phyloP scores from a whole-genome alignment of 257 asterid species.

The Salvia hispanica region DNA sequence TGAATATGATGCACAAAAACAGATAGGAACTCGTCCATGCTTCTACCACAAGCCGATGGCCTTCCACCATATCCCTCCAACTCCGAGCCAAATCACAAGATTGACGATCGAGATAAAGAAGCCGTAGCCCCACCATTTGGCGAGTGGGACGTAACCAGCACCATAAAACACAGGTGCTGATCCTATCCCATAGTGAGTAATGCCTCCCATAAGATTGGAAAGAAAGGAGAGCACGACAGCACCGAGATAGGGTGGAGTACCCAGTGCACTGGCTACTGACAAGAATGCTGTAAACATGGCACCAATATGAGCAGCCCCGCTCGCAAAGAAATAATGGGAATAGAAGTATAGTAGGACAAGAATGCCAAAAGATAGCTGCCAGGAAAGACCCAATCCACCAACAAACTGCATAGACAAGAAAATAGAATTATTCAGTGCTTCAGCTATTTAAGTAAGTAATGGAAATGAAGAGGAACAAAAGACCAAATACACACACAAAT shows the following conservation, averaged over 20 bases:
- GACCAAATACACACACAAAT: neutral
- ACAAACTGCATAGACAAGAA: constrained; percentile 64
- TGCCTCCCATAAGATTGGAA: constrained; percentile 90
- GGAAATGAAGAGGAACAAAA: neutral
- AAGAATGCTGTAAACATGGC: constrained; percentile 98
- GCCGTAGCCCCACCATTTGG: constrained; percentile 91
- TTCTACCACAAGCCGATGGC: constrained; percentile 87
- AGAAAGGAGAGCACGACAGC: constrained; percentile 80
- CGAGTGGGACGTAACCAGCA: constrained; percentile 81
- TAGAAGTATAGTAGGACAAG: constrained; percentile 93
- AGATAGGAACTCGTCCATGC: neutral
- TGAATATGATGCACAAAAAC: neutral
- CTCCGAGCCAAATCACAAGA: constrained; percentile 84
- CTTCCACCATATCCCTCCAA: constrained; percentile 97
- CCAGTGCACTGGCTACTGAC: constrained; percentile 88
- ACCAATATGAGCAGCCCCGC: constrained; percentile 98
- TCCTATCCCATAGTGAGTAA: constrained; percentile 87
- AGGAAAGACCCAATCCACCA: constrained; percentile 91
- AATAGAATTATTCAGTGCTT: constrained; percentile 9
- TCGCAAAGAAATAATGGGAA: constrained; percentile 95
- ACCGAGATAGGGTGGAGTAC: constrained; percentile 84
- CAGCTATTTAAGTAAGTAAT: neutral
- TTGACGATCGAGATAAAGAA: constrained; percentile 73
- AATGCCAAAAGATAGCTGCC: constrained; percentile 95
- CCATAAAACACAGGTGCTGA: constrained; percentile 87